Conservation (phyloP, 2,329 filamentous ascomycete genomes). For the Chrysosporium queenslandicum region DNA sequence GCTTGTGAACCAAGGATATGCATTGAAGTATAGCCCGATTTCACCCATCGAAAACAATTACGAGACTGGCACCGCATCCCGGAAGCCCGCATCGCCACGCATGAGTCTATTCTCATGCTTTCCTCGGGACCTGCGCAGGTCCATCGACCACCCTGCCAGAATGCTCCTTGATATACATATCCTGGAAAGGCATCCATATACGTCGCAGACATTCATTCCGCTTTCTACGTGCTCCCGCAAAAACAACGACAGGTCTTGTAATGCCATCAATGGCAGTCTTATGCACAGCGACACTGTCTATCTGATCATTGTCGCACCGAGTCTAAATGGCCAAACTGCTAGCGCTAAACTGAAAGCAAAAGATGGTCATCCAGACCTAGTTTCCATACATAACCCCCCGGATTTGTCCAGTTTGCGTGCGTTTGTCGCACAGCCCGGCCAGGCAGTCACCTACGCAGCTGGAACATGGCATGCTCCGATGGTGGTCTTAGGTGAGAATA, state of each 20-base stretch:
- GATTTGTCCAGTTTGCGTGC: constrained; percentile 61
- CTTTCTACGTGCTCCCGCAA: constrained; percentile 43
- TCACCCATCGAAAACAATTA: constrained; percentile 66
- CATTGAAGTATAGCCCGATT: constrained; percentile 75
- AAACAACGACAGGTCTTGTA: constrained; percentile 14
- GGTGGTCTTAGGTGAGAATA: constrained; percentile 63
- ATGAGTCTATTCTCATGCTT: constrained; percentile 88
- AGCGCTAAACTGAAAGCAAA: constrained; percentile 24
- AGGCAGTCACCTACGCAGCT: constrained; percentile 83
- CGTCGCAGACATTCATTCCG: constrained; percentile 85
- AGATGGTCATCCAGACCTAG: constrained; percentile 11
- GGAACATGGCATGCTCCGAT: constrained; percentile 97
- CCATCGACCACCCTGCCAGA: constrained; percentile 12
- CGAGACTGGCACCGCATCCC: constrained; percentile 32
- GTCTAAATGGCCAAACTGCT: constrained; percentile 41
- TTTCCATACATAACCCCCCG: constrained; percentile 47
- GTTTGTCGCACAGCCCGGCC: constrained; percentile 65
- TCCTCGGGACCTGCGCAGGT: constrained; percentile 47
- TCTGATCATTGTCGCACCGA: constrained; percentile 82
- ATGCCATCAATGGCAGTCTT: background rate
- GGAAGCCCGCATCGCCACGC: constrained; percentile 48
- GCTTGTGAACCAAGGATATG: constrained; percentile 74
- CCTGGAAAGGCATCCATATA: constrained; percentile 86
- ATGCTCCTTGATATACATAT: constrained; percentile 56
- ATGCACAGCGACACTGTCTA: constrained; percentile 41